Evolutionary conservation across 306 rosid genomes (phyloP).

Genomic region (Acmispon strigosus): DNA sequence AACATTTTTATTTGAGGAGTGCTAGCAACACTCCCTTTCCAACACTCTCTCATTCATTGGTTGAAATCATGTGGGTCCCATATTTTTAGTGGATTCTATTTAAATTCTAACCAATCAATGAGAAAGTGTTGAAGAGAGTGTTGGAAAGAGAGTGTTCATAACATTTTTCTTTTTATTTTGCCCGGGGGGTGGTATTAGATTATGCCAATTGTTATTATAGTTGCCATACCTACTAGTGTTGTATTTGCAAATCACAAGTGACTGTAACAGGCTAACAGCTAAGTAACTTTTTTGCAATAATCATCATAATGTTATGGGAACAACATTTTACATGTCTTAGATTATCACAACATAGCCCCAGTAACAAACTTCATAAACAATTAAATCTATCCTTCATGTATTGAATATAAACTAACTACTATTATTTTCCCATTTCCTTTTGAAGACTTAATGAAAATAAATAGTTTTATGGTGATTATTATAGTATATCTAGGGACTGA

Average conservation of each 20-base stretch:
- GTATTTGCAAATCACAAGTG: background rate
- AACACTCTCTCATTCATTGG: too few relatives aligned
- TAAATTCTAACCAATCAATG: too few relatives aligned
- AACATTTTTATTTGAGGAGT: too few relatives aligned
- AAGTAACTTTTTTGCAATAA: background rate
- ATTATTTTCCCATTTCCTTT: background rate
- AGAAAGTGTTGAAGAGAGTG: too few relatives aligned
- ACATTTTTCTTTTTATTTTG: too few relatives aligned
- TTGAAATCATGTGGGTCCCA: too few relatives aligned
- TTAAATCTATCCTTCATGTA: background rate
- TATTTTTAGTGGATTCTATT: too few relatives aligned
- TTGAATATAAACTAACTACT: constrained; percentile 1
- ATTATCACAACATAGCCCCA: background rate
- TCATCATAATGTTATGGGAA: background rate
- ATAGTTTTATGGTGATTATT: background rate
- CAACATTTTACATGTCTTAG: background rate
- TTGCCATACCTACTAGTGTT: background rate
- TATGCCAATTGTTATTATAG: background rate
- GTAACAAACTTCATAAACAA: background rate
- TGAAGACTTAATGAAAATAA: background rate
- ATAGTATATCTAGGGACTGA: background rate
- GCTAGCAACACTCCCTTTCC: too few relatives aligned
- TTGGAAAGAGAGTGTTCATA: too few relatives aligned
- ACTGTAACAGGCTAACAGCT: background rate
- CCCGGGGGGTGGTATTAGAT: background rate